phyloP scores from a whole-genome alignment of 257 asterid genomes.

The Nicotiana benthamiana region DNA sequence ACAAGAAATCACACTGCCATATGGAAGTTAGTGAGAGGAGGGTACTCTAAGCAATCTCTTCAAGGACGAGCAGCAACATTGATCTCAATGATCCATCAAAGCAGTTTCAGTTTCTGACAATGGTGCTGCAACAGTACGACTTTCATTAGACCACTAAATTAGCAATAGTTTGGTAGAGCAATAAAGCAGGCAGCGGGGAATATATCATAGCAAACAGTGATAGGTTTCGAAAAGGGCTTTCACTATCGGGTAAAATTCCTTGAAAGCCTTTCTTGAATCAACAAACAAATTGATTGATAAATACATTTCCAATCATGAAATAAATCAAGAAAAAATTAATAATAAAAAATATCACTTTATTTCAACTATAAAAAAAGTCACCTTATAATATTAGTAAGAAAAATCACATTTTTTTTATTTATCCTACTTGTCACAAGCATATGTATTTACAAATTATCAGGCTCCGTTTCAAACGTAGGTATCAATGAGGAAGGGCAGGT shows the following conservation, averaged over 20 bases:
- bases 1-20: constrained; percentile 6
- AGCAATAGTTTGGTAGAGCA: constrained; percentile 18
- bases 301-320: too few relatives aligned
- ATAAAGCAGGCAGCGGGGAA: neutral
- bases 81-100: constrained; percentile 72
- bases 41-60: constrained; percentile 10
- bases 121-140: constrained; percentile 64
- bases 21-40: neutral
- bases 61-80: constrained; percentile 26
- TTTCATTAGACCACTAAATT: constrained; percentile 1
- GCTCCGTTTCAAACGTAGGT: neutral
- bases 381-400: too few relatives aligned
- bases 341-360: too few relatives aligned
- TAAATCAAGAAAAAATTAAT: too few relatives aligned
- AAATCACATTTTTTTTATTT: too few relatives aligned
- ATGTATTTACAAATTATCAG: too few relatives aligned
- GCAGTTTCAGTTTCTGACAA: constrained; percentile 94
- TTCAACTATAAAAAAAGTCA: too few relatives aligned
- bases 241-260: neutral
- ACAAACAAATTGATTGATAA: too few relatives aligned
- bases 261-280: neutral
- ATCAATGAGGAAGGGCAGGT: neutral
- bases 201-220: neutral
- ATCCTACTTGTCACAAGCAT: too few relatives aligned
- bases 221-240: neutral